These are phyloP conservation scores for Pseudognaphalium luteoalbum DNA, from an alignment of 129 eudicot species.

Conservation along the genomic window DNA sequence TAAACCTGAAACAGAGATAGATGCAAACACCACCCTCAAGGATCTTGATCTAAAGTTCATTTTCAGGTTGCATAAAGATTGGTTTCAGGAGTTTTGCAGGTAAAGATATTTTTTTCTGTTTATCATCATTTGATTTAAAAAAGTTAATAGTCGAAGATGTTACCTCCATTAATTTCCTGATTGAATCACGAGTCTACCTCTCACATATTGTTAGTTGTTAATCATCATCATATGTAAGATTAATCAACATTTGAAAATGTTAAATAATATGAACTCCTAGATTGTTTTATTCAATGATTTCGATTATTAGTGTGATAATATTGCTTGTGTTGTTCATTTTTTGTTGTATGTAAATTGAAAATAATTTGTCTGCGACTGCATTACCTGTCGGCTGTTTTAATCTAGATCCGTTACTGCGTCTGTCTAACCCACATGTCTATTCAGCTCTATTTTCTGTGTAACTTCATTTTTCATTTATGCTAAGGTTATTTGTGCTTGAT, in stretches of 20 bases:
- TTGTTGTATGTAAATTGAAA: no score
- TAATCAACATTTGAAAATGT: no score
- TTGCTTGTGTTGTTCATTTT: no score
- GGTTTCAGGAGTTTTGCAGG: constrained; percentile 93
- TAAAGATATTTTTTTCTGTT: constrained; percentile 10
- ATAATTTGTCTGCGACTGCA: background rate
- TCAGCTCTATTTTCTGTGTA: background rate
- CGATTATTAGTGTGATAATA: no score
- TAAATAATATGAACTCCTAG: no score
- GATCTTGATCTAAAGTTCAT: constrained; percentile 85
- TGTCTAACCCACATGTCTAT: background rate
- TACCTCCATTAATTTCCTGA: background rate
- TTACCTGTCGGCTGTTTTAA: background rate
- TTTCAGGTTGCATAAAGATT: constrained; percentile 66
- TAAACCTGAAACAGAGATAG: constrained; percentile 78
- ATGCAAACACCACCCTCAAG: constrained; percentile 83
- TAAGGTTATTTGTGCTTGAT: constrained; percentile 11
- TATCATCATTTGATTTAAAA: background rate
- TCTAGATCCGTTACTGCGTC: background rate
- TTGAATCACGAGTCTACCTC: background rate
- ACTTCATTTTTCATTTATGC: background rate
- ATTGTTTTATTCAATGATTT: no score
- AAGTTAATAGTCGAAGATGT: background rate
- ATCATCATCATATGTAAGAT: background rate
- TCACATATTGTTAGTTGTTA: background rate